These are phyloP conservation scores for Pterula multifida DNA, from an alignment of 1,284 basidiomycete species.

Conservation along the genomic window DNA sequence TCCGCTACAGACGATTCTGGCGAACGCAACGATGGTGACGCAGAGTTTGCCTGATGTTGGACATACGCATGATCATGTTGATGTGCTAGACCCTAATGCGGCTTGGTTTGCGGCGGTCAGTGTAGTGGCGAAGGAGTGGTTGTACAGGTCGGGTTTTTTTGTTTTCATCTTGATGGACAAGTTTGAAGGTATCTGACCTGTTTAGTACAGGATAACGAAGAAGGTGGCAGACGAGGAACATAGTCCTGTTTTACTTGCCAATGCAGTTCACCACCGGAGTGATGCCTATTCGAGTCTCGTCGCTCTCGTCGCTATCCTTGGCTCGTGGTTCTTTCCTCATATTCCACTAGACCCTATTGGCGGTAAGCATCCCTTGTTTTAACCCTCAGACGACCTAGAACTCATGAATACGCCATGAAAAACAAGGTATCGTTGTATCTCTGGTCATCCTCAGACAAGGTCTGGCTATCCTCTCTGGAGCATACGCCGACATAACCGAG, in stretches of 20 bases:
- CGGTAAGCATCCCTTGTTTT: constrained; percentile 32
- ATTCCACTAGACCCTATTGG: constrained; percentile 90
- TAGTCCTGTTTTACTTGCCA: constrained; percentile 83
- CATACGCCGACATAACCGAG: constrained; percentile 80
- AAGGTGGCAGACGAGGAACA: constrained; percentile 84
- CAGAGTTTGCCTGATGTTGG: constrained; percentile 38
- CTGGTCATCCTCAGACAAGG: constrained; percentile 85
- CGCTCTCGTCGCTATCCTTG: constrained; percentile 81
- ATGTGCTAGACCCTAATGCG: constrained; percentile 80
- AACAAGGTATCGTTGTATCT: constrained; percentile 71
- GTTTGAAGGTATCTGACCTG: too few species aligned
- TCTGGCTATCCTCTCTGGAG: constrained; percentile 54
- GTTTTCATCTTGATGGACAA: neutral
- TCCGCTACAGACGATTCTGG: constrained; percentile 45
- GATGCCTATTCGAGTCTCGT: constrained; percentile 88
- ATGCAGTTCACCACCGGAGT: constrained; percentile 89
- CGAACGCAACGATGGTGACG: constrained; percentile 42
- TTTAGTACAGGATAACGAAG: constrained; percentile 49
- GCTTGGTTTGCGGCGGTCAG: constrained; percentile 89
- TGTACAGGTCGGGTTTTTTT: constrained; percentile 39
- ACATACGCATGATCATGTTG: constrained; percentile 46
- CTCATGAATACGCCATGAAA: constrained; percentile 6
- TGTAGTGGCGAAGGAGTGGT: constrained; percentile 83
- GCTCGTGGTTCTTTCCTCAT: constrained; percentile 75
- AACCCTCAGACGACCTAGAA: constrained; percentile 3